Conservation (phyloP, 2,329 filamentous ascomycete species). For the Chaetomium olivaceum region DNA sequence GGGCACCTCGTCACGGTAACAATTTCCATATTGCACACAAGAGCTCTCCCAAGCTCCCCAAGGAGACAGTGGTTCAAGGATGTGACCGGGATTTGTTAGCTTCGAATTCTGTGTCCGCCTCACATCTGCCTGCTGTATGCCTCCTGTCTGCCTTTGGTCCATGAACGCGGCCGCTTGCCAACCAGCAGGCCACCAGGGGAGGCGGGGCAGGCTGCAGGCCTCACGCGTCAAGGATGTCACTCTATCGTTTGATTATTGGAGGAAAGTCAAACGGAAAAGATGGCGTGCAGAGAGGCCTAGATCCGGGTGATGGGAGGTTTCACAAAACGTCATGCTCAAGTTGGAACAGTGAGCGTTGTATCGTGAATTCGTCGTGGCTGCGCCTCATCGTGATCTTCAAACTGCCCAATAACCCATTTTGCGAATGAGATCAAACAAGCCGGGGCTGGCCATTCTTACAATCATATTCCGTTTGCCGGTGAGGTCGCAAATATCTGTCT, state of each 20-base stretch:
- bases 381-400: background rate
- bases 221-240: background rate
- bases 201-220: conserved; percentile 2
- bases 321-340: background rate
- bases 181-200: background rate
- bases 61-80: background rate
- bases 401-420: background rate
- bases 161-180: background rate
- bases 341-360: no score
- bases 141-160: conserved; percentile 6
- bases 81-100: background rate
- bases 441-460: background rate
- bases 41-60: background rate
- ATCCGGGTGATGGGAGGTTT: background rate
- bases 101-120: background rate
- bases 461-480: background rate
- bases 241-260: background rate
- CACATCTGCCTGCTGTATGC: background rate
- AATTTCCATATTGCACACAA: background rate
- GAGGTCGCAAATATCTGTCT: background rate
- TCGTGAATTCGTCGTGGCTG: no score
- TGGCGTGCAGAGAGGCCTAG: background rate
- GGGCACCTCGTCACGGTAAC: background rate
- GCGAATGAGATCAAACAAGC: background rate
- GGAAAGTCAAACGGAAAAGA: background rate